phyloP scores from a whole-genome alignment of 2,329 filamentous ascomycete genomes.

The Didymella glomerata region DNA sequence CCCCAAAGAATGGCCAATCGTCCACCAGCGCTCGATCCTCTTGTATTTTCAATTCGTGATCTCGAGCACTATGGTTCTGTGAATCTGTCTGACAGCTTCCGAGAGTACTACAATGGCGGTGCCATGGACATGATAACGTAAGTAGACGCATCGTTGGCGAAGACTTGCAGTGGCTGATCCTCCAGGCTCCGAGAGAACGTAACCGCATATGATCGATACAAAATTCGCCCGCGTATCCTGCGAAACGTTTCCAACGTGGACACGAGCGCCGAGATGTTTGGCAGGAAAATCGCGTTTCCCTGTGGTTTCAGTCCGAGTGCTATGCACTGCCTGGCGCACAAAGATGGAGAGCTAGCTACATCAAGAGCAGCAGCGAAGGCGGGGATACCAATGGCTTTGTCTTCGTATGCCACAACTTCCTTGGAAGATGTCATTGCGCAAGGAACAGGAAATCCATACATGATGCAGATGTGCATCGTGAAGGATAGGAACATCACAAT shows the following conservation, averaged over 20 bases:
- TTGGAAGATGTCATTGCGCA: constrained; percentile 70
- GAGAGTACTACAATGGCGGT: constrained; percentile 55
- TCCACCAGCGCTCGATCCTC: constrained; percentile 27
- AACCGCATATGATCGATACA: constrained; percentile 45
- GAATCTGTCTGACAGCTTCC: constrained; percentile 53
- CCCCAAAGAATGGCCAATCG: constrained; percentile 28
- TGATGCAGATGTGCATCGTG: constrained; percentile 65
- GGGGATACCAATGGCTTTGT: constrained; percentile 69
- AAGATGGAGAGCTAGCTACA: constrained; percentile 68
- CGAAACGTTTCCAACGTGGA: constrained; percentile 43
- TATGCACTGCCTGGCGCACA: constrained; percentile 71
- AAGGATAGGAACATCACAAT: constrained; percentile 57
- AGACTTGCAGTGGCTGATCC: neutral
- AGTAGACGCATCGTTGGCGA: neutral
- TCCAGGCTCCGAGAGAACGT: constrained; percentile 53
- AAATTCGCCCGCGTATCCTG: constrained; percentile 44
- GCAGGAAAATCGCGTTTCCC: constrained; percentile 48
- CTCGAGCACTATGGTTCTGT: constrained; percentile 50
- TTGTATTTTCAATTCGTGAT: constrained; percentile 31
- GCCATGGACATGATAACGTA: constrained; percentile 29
- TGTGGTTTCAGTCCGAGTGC: constrained; percentile 64
- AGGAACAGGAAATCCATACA: constrained; percentile 50
- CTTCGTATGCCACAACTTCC: constrained; percentile 61
- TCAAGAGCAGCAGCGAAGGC: constrained; percentile 67
- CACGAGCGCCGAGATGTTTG: constrained; percentile 34